Evolutionary conservation across 306 rosid species (phyloP), one percentile per base, ranked within the genome.

Genomic region (Vicia villosa): DNA sequence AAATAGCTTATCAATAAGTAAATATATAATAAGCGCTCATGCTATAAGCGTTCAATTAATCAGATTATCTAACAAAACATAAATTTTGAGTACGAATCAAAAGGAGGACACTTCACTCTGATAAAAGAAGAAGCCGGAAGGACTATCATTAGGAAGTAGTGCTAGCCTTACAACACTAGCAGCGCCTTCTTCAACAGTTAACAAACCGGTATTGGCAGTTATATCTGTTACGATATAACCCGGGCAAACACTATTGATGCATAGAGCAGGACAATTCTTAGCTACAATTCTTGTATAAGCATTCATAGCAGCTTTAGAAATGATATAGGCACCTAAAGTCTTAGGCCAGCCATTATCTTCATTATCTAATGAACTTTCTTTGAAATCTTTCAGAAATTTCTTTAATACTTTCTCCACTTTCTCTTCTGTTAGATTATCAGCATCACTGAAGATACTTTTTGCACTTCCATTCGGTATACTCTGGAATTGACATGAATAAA

Each of bases 221-320:
- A 83, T 69, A 55, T 83, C 87, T 0, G 84, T 77, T 58, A 74
- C 72, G 30, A 70, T 66, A 28, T 36, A 74, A 8, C 87, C 84
- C 24, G 87, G 87, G 9, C 71, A 83, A 41, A 83, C 66, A 46
- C 66, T 1, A 55, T 80, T 83, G 74, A 83, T 76, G 66, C 75
- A 58, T 16, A 80, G 4, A 30, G 24, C 19, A 1, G 82, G 75
- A 13, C 30, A 64, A 8, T 66, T 80, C 73, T 20, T 79, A 0
- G 84, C 77, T 8, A 69, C 41, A 66, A 80, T 80, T 69, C 84
- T 80, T 1, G 87, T 80, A 9, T 83, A 83, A 3, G 66, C 77
- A 73, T 41, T 80, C 82, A 83, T 26, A 12, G 82, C 75, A 32
- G 80, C 87, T 76, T 83, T 83, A 0, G 87, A 80, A 14, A 69